A percentile compares a stretch with the other conserved stretches of the same genome.
Conservation (phyloP, 1,139 yeast genomes). For the Candida sp. region DNA sequence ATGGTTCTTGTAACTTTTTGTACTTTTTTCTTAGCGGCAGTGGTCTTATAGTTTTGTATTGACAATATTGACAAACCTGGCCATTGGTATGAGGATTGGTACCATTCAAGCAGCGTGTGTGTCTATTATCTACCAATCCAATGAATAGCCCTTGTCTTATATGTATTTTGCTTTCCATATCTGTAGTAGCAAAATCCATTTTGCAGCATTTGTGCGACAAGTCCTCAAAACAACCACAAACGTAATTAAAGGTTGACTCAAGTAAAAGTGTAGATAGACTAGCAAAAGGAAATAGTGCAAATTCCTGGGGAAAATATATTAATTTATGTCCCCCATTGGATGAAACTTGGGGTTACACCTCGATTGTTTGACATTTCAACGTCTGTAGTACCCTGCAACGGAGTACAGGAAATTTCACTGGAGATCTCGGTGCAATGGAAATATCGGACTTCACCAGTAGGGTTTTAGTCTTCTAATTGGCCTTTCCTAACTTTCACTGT, state of each 20-base stretch:
- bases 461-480: no score
- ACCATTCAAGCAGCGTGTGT: constrained; percentile 10
- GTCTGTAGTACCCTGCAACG: neutral
- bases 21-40: constrained; percentile 15
- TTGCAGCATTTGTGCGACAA: neutral
- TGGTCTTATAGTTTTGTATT: constrained; percentile 18
- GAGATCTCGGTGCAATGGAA: no score
- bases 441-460: no score
- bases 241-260: no score
- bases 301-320: no score
- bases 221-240: no score
- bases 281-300: no score
- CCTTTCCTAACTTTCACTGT: no score
- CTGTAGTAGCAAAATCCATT: constrained; percentile 1
- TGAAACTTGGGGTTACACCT: no score
- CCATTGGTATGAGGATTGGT: constrained; percentile 4
- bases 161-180: neutral
- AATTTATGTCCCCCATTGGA: no score
- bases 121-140: constrained; percentile 16
- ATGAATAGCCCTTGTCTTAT: constrained; percentile 12
- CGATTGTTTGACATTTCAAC: neutral
- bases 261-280: no score
- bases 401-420: neutral
- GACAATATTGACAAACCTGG: constrained; percentile 18
- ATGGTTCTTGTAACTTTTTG: neutral